Conservation (phyloP, 257 asterid genomes). For the Jacaranda mimosifolia region DNA sequence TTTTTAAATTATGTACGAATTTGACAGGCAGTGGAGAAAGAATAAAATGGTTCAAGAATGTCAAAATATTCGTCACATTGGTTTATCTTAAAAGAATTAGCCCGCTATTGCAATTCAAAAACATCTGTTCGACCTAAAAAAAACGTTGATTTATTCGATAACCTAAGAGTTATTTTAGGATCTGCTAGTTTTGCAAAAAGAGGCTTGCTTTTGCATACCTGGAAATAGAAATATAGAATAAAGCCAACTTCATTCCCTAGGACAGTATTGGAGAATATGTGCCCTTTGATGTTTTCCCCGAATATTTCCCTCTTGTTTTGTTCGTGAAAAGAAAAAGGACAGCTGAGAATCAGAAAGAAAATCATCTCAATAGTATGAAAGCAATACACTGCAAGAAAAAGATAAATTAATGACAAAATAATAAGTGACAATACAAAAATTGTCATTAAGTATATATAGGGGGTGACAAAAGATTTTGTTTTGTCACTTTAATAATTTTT, state of each 20-base stretch:
- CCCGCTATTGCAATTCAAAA: not conserved
- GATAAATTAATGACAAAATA: too few species aligned
- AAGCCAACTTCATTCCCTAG: constrained; percentile 9
- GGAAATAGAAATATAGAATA: constrained; percentile 35
- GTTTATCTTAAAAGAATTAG: not conserved
- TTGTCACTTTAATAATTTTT: too few species aligned
- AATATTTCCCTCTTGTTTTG: constrained; percentile 26
- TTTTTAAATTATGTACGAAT: not conserved
- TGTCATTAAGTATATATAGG: too few species aligned
- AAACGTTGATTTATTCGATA: constrained; percentile 14
- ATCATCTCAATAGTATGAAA: constrained; percentile 6
- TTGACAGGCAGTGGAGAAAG: constrained; percentile 26
- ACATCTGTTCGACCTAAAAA: not conserved
- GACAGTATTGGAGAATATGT: constrained; percentile 29
- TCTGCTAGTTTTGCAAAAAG: not conserved
- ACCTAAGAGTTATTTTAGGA: not conserved
- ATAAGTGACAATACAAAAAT: too few species aligned
- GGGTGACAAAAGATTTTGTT: too few species aligned
- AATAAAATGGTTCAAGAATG: constrained; percentile 17
- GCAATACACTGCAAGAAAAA: not conserved
- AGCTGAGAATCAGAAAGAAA: constrained; percentile 9
- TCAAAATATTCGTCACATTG: not conserved
- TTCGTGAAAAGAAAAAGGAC: not conserved
- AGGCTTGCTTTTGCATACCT: constrained; percentile 19
- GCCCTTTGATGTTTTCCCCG: constrained; percentile 10